Evolutionary conservation across 2,329 filamentous ascomycete species (phyloP), one percentile per base, ranked within the genome.

Genomic region (Cladosporium sp.): DNA sequence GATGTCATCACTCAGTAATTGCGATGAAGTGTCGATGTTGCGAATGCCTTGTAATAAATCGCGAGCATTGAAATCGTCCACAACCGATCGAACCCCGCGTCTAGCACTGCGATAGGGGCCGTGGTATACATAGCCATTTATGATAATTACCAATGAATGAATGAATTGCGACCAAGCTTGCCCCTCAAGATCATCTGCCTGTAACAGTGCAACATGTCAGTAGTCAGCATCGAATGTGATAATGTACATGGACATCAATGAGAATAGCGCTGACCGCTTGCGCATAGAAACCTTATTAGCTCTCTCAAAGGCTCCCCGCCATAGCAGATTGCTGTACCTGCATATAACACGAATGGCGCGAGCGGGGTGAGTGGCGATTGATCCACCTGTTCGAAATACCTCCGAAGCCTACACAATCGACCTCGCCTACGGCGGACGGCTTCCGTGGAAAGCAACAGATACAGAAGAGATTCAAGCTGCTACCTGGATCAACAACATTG

Each of bases 1-100:
- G 54, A 56, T 49, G 54, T 56, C 19, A 56, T 56, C 40, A 56
- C 54, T 19, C 54, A 56, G 42, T 56, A 56, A 30, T 30, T 17
- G 14, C 43, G 15, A 28, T 9, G 25, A 6, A 25, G 25, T 25
- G 25, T 25, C 25, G 25, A 25, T 25, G 25, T 25, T 34, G 30
- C 30, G 5, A 11, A 25, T 20, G 43, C n/a, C n/a, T 39, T 39
- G 37, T 39, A 5, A 47, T 7, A 28, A 17, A 28, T 47, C 43
- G 25, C 25, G 43, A 47, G 43, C 43, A 30, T 5, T 19, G 25
- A n/a, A 25, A 22, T 15, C 22, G n/a, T 22, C n/a, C n/a, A 30
- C 11, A 20, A 30, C 15, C 7, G 22, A 12, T 20, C 11, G 4
- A 4, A 17, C 17, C 25, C 3, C 25, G n/a, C 43, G 30, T 20